Conservation (phyloP, 768 basidiomycete species). For the Suillus clintonianus region DNA sequence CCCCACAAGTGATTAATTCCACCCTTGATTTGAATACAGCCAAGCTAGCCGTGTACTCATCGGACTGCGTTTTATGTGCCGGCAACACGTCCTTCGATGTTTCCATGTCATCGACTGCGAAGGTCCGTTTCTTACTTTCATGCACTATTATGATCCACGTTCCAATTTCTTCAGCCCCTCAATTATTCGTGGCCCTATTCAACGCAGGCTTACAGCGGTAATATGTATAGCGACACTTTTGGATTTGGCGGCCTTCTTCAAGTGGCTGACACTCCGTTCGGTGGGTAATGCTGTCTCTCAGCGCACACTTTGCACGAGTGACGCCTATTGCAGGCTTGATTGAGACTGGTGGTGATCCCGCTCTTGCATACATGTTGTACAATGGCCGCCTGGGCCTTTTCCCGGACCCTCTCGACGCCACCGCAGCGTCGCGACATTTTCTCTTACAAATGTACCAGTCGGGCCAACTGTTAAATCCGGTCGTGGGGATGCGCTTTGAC, state of each 20-base stretch:
- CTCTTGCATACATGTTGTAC: conserved; percentile 20
- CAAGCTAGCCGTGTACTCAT: conserved; percentile 22
- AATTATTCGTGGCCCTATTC: conserved; percentile 17
- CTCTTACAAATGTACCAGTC: conserved; percentile 14
- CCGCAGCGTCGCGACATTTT: conserved; percentile 20
- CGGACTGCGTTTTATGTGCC: conserved; percentile 20
- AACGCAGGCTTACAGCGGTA: conserved; percentile 18
- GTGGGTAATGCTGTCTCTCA: conserved; percentile 7
- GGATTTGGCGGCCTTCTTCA: conserved; percentile 24
- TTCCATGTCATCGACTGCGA: conserved; percentile 24
- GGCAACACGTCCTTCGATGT: conserved; percentile 21
- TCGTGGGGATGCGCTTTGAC: conserved; percentile 26
- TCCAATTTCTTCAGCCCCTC: conserved; percentile 16
- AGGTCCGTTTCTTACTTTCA: conserved; percentile 17
- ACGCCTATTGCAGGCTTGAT: conserved; percentile 16
- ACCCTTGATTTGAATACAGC: conserved; percentile 17
- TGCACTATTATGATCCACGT: not conserved
- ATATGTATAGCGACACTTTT: conserved; percentile 20
- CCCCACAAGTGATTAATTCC: conserved; percentile 15
- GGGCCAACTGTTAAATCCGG: conserved; percentile 23
- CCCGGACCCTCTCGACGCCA: conserved; percentile 21
- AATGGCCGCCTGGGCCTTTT: conserved; percentile 23
- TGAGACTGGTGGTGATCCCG: conserved; percentile 13
- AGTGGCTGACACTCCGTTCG: conserved; percentile 16
- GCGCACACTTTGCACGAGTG: not conserved